Evolutionary conservation across 345 rosid species (phyloP), one percentile per base, ranked within the genome.

Genomic region (Hevea brasiliensis): DNA sequence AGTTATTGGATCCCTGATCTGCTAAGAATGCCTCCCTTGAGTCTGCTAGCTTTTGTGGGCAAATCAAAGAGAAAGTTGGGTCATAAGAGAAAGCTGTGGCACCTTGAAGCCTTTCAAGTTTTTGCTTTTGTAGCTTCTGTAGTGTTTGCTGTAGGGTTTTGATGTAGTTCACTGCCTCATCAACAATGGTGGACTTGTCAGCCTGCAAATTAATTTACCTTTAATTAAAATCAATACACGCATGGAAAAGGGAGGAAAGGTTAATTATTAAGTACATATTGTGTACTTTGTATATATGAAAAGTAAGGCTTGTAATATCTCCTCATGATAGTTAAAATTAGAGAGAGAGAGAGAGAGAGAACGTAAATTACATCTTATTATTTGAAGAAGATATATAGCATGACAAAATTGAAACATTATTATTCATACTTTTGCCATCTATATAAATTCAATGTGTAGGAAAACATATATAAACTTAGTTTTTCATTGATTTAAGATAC

Each of bases 181-280:
- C 87, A 1, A 87, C 90, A 57, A 87, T 73, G 71, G 82, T 74
- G 60, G 90, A 83, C 75, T 87, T 87, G 81, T 85, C 90, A 26
- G 81, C 90, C 88, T 87, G 78, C 45, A 65, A 35, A 61, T 6
- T 12, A 47, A 47, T 45, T 2, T 45, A 45, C 13, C 50, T n/a
- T n/a, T n/a, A 32, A 32, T 1, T 14, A 45, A 45, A 45, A 12
- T 10, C 9, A 45, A 45, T 45, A 45, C 15, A 45, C 12, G 8
- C 12, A 45, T 45, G 50, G 9, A n/a, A 26, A 41, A 9, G 8
- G 3, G 37, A 23, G 11, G 27, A 67, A 65, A 10, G 45, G 1
- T 13, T n/a, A n/a, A n/a, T n/a, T n/a, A n/a, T n/a, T n/a, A n/a
- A n/a, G n/a, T n/a, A n/a, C n/a, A n/a, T n/a, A n/a, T n/a, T n/a